Conservation (phyloP, 1,139 yeast species). For the Suhomyces anneliseae region DNA sequence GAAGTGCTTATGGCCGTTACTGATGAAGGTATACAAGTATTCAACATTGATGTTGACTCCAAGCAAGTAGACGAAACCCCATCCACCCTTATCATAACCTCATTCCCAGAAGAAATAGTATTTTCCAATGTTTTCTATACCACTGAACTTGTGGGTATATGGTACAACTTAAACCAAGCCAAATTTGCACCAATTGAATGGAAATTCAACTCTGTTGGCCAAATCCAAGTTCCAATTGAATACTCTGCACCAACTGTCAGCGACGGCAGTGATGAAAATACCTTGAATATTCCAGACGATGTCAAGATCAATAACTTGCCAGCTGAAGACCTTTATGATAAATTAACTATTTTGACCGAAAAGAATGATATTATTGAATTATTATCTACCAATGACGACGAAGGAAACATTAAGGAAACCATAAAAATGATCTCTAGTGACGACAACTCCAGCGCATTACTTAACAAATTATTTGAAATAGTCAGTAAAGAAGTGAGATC, state of each 20-base stretch:
- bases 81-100: slow-evolving; percentile 11
- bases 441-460: slow-evolving; percentile 17
- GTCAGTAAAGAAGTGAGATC: slow-evolving; percentile 35
- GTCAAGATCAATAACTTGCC: slow-evolving; percentile 21
- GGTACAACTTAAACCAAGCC: slow-evolving; percentile 39
- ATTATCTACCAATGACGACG: slow-evolving; percentile 37
- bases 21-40: slow-evolving; percentile 32
- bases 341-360: slow-evolving; percentile 16
- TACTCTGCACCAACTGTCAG: slow-evolving; percentile 8
- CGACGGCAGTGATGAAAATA: slow-evolving; percentile 5
- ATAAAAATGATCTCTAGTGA: slow-evolving; percentile 25
- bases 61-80: slow-evolving; percentile 9
- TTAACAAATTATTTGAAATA: slow-evolving; percentile 32
- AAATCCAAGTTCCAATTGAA: slow-evolving; percentile 17
- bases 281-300: slow-evolving; percentile 14
- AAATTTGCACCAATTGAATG: slow-evolving; percentile 21
- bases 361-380: slow-evolving; percentile 23
- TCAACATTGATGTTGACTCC: slow-evolving; percentile 22
- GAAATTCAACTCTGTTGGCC: slow-evolving; percentile 18
- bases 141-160: slow-evolving; percentile 25
- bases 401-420: slow-evolving; percentile 35
- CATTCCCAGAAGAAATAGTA: slow-evolving; percentile 7
- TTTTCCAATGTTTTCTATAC: slow-evolving; percentile 16
- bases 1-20: slow-evolving; percentile 30
- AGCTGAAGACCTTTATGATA: slow-evolving; percentile 24